Conservation (phyloP, 83 land plant genomes). For the Picea abies region DNA sequence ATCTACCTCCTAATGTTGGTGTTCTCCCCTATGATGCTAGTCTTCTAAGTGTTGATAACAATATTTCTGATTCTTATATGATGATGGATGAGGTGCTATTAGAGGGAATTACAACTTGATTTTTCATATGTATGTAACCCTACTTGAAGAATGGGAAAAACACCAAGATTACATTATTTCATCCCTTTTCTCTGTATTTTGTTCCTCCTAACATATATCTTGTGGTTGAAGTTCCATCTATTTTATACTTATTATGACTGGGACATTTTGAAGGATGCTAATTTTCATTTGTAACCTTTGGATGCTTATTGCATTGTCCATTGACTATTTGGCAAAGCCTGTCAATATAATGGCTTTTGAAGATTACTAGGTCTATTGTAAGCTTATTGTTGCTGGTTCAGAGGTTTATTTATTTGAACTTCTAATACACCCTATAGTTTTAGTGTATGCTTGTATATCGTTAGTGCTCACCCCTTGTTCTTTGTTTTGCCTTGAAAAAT, state of each 20-base stretch:
- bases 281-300: background rate
- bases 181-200: background rate
- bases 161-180: background rate
- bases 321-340: background rate
- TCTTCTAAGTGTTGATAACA: background rate
- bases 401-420: background rate
- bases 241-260: background rate
- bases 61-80: background rate
- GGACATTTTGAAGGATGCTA: background rate
- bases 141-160: background rate
- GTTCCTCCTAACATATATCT: background rate
- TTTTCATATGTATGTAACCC: background rate
- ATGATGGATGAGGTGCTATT: background rate
- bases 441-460: background rate
- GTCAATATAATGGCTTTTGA: background rate
- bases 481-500: background rate
- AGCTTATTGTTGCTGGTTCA: background rate
- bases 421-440: background rate
- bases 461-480: background rate
- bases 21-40: background rate
- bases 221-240: background rate
- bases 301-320: background rate
- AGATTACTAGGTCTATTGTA: background rate
- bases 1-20: background rate
- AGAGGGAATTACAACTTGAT: slow-evolving; percentile 5